Evolutionary conservation across 495 filamentous ascomycete genomes (phyloP), one percentile per base, ranked within the genome.

Genomic region (Lasiosphaeria ovina): DNA sequence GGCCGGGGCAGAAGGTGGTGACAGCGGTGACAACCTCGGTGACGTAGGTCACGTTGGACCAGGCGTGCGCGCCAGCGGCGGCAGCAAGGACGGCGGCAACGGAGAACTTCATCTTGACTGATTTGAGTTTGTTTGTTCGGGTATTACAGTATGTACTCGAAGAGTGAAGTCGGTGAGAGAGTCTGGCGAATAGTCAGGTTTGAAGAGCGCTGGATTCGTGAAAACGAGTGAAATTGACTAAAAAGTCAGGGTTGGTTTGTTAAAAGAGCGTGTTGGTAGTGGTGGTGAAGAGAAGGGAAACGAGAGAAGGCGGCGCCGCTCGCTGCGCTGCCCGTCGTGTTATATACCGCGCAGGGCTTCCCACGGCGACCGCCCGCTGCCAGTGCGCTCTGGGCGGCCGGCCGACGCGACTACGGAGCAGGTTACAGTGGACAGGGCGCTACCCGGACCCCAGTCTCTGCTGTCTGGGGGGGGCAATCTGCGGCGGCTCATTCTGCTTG

Each of bases 71-170:
- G 73, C 86, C 77, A 69, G 84, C 83, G 74, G 83, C 84, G 74
- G 83, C 77, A 65, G 86, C 79, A 74, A 84, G 79, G 73, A 82
- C 69, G 74, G 79, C 72, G 66, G 76, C 70, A 66, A 72, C 69
- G 67, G 88, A 81, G 89, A 89, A 91, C 88, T 90, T 90, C 92
- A 96, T 96, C 74, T 89, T 93, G 88, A 84, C 72, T 69, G 75
- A 71, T 70, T 74, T 24, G 24, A 24, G 24, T 24, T 24, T 24
- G 24, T 24, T 24, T 75, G 73, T 75, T 70, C 71, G 77, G 73
- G 70, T 66, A 67, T 66, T 63, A 65, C 68, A 72, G 69, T 75
- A 77, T 71, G 70, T 75, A 77, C 70, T 79, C 69, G 68, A 63
- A 66, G 65, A 68, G 69, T 62, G 62, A 55, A 61, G 44, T n/a